A percentile compares a stretch with the other conserved stretches of the same genome.
These are phyloP conservation scores for Licmophora abbreviata DNA, from an alignment of 108 stramenopile genomes.

Conservation along the genomic window DNA sequence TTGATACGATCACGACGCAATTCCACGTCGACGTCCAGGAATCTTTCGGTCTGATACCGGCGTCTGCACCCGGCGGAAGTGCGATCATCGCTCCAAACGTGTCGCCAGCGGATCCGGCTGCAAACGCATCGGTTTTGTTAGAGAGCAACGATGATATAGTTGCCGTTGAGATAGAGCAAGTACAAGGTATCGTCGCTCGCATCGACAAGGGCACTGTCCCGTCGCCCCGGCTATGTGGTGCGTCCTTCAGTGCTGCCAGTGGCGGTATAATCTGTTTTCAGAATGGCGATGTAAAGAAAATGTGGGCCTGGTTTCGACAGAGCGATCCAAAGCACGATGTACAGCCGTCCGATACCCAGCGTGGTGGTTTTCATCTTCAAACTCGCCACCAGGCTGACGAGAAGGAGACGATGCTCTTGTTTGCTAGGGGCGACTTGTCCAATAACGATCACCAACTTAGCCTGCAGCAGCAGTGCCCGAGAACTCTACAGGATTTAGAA, in stretches of 20 bases:
- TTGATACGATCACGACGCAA: no score
- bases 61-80: no score
- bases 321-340: no score
- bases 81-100: no score
- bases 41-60: no score
- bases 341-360: constrained; percentile 10
- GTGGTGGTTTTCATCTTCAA: constrained; percentile 8
- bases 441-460: neutral
- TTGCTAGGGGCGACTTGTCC: neutral
- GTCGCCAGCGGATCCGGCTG: no score
- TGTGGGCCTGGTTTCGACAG: constrained; percentile 59
- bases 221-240: constrained; percentile 73
- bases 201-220: no score
- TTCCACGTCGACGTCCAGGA: no score
- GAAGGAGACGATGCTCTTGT: neutral
- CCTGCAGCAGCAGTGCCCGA: constrained; percentile 9
- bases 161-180: no score
- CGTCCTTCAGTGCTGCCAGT: constrained; percentile 49
- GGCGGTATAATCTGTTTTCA: constrained; percentile 54
- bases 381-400: neutral
- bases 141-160: no score
- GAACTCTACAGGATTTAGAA: constrained; percentile 43
- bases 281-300: constrained; percentile 66
- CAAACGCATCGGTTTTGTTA: no score
- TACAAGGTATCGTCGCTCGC: no score